phyloP scores from a whole-genome alignment of 1,284 basidiomycete genomes.

The Rhizoctonia solani region DNA sequence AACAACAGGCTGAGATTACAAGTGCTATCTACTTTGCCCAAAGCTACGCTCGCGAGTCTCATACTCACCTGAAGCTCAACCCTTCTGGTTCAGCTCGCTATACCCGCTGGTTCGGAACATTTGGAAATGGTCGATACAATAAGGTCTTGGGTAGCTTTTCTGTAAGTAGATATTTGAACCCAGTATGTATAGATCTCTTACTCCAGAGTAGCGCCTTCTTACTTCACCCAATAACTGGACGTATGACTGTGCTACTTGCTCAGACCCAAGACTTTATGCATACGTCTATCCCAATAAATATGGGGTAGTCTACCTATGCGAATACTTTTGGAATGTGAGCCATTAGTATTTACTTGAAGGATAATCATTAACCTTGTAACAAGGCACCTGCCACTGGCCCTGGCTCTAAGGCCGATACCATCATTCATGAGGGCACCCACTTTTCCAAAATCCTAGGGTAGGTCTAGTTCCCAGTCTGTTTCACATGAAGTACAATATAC shows the following conservation, averaged over 20 bases:
- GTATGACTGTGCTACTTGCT: slow-evolving; percentile 34
- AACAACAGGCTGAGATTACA: not conserved
- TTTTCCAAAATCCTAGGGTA: slow-evolving; percentile 32
- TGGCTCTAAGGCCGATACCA: slow-evolving; percentile 32
- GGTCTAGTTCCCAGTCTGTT: no score
- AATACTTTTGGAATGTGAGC: slow-evolving; percentile 29
- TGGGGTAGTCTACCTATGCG: slow-evolving; percentile 31
- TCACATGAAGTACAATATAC: no score
- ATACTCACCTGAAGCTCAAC: slow-evolving; percentile 15
- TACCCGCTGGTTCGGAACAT: slow-evolving; percentile 35
- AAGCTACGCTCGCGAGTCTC: slow-evolving; percentile 13
- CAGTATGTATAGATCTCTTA: no score
- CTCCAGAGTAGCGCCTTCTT: slow-evolving; percentile 17
- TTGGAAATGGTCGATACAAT: not conserved
- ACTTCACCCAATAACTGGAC: slow-evolving; percentile 28
- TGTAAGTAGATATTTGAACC: no score
- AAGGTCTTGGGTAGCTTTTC: slow-evolving; percentile 28
- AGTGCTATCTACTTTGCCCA: slow-evolving; percentile 16
- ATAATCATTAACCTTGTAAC: not conserved
- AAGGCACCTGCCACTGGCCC: slow-evolving; percentile 34
- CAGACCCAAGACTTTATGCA: slow-evolving; percentile 23
- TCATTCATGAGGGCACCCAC: slow-evolving; percentile 36
- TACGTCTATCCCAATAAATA: slow-evolving; percentile 35
- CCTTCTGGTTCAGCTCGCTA: slow-evolving; percentile 32
- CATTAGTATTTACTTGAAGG: not conserved